Percentiles rank a stretch among this genome's conserved stretches.
These are phyloP conservation scores for Hygrophorus pudorinus DNA, from an alignment of 768 basidiomycete species.

Conservation along the genomic window DNA sequence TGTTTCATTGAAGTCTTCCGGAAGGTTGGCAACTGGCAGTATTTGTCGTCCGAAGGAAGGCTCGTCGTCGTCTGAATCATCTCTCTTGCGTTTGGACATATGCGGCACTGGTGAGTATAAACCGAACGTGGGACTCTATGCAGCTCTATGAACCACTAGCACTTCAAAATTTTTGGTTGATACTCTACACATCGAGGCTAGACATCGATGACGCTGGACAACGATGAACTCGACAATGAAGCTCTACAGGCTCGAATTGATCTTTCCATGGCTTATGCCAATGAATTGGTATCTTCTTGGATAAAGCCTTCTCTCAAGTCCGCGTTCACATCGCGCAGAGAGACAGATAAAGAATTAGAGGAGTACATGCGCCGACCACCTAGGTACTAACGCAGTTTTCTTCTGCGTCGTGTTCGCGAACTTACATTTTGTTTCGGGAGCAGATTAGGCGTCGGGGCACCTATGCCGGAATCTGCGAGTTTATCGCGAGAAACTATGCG, in stretches of 20 bases:
- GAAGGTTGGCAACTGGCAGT: slow-evolving; percentile 73
- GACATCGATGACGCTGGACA: slow-evolving; percentile 17
- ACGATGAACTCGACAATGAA: slow-evolving; percentile 55
- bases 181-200: slow-evolving; percentile 2
- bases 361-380: slow-evolving; percentile 62
- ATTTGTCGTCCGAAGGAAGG: slow-evolving; percentile 57
- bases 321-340: slow-evolving; percentile 24
- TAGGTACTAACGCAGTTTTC: slow-evolving; percentile 36
- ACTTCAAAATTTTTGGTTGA: too few relatives aligned
- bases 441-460: slow-evolving; percentile 71
- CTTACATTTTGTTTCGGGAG: not conserved
- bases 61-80: slow-evolving; percentile 52
- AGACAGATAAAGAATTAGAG: slow-evolving; percentile 46
- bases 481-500: slow-evolving; percentile 46
- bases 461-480: slow-evolving; percentile 37
- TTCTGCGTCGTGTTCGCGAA: not conserved
- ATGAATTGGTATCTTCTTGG: slow-evolving; percentile 71
- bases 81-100: slow-evolving; percentile 45
- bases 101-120: not conserved
- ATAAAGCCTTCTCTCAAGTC: slow-evolving; percentile 44
- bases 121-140: not conserved
- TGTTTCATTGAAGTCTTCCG: slow-evolving; percentile 52
- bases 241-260: slow-evolving; percentile 76
- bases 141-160: too few relatives aligned
- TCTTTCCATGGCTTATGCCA: slow-evolving; percentile 66